phyloP scores from a whole-genome alignment of 169 alveolate species.

The Plasmodium vivax region DNA sequence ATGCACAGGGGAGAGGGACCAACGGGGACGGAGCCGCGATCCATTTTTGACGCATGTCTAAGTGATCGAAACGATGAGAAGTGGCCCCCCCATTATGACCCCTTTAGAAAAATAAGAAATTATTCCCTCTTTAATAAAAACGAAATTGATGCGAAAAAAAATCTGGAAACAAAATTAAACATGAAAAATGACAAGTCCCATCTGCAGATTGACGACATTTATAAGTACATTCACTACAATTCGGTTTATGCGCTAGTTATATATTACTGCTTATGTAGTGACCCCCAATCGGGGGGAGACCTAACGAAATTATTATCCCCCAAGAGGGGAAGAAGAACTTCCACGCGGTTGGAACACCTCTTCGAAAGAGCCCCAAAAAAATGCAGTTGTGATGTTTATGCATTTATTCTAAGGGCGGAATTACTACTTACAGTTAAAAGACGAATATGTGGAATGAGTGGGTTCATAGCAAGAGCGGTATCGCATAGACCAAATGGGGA shows the following conservation, averaged over 20 bases:
- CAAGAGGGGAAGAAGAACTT: background rate
- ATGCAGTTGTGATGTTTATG: conserved; percentile 58
- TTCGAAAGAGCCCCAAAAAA: background rate
- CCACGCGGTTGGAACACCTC: background rate
- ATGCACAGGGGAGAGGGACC: background rate
- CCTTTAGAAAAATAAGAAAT: conserved; percentile 17
- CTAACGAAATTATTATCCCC: background rate
- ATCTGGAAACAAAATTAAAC: conserved; percentile 39
- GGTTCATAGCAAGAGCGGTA: conserved; percentile 4
- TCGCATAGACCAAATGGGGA: background rate
- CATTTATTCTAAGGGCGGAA: conserved; percentile 11
- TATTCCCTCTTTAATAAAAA: background rate
- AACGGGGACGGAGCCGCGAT: background rate
- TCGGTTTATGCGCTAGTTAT: conserved; percentile 41
- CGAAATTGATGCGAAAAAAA: conserved; percentile 22
- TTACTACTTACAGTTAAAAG: conserved; percentile 16
- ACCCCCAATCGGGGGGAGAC: background rate
- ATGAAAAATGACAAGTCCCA: conserved; percentile 4
- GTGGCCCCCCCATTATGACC: background rate
- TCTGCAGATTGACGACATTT: conserved; percentile 33
- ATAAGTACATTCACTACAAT: conserved; percentile 22
- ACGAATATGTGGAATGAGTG: background rate
- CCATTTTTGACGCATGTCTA: conserved; percentile 10
- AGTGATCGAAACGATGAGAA: background rate
- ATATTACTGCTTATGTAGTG: conserved; percentile 43